phyloP scores from a whole-genome alignment of 2,329 filamentous ascomycete species.

The Akanthomyces uredinophilus region DNA sequence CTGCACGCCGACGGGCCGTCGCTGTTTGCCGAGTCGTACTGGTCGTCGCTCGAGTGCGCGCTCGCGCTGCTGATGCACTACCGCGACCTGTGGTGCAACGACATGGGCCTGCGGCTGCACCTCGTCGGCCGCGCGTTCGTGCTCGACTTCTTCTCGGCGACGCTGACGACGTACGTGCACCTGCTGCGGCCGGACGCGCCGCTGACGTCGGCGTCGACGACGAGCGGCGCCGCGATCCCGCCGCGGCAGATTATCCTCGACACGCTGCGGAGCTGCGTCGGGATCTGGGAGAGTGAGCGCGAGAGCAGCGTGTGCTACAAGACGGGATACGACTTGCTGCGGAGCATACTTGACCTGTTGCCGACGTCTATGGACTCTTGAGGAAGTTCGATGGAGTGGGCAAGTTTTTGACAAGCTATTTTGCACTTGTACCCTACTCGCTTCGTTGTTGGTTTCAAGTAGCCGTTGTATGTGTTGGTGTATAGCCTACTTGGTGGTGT shows the following conservation, averaged over 20 bases:
- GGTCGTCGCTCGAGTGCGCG: conserved; percentile 33
- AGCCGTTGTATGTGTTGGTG: no score
- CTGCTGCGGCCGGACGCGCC: conserved; percentile 31
- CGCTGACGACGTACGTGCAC: conserved; percentile 30
- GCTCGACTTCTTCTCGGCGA: conserved; percentile 32
- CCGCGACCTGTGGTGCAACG: conserved; percentile 30
- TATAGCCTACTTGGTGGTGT: no score
- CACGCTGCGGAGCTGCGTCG: conserved; percentile 28
- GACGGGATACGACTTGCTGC: conserved; percentile 29
- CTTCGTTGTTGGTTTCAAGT: no score
- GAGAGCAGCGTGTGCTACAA: conserved; percentile 32
- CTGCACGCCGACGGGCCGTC: conserved; percentile 28
- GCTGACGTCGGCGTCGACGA: conserved; percentile 22
- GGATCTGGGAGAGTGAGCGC: conserved; percentile 32
- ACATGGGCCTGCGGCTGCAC: conserved; percentile 23
- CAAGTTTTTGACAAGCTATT: neutral
- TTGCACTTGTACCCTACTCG: no score
- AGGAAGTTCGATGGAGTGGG: neutral
- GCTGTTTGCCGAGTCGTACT: conserved; percentile 32
- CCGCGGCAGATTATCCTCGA: conserved; percentile 32
- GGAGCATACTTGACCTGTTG: conserved; percentile 25
- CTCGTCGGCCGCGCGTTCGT: conserved; percentile 31
- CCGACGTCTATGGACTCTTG: conserved; percentile 16
- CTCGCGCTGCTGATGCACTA: conserved; percentile 32
- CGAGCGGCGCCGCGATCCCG: conserved; percentile 26